Conservation (phyloP, 257 asterid genomes). For the Solanum corneliomulleri region DNA sequence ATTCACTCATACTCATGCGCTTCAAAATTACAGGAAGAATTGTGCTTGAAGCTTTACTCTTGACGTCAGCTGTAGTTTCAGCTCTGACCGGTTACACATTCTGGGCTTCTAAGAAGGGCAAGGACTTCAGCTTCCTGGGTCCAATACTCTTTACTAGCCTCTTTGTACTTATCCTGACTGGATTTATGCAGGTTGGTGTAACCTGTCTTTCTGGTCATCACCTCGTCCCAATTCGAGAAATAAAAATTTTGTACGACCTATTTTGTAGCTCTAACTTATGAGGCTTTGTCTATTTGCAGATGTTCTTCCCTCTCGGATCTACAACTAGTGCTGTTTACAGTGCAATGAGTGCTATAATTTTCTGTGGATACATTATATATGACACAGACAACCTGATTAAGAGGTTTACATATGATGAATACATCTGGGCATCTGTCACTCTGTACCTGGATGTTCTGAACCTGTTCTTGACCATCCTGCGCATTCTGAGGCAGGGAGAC, state of each 20-base stretch:
- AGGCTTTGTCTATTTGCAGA: conserved; percentile 26
- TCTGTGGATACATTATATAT: conserved; percentile 79
- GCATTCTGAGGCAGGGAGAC: conserved; percentile 75
- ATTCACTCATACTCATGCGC: not conserved
- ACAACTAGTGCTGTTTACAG: conserved; percentile 57
- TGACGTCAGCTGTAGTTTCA: conserved; percentile 88
- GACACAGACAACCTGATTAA: conserved; percentile 93
- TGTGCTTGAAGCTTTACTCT: conserved; percentile 84
- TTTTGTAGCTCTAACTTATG: not conserved
- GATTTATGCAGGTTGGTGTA: conserved; percentile 65
- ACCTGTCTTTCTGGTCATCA: not conserved
- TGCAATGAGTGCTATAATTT: conserved; percentile 77
- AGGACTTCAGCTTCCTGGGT: conserved; percentile 90
- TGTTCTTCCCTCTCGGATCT: conserved; percentile 84
- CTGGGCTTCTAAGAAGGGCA: conserved; percentile 99
- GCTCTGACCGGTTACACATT: conserved; percentile 89
- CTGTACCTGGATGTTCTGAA: conserved; percentile 88
- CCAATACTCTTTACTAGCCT: conserved; percentile 96
- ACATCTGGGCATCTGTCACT: conserved; percentile 97
- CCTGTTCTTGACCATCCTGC: conserved; percentile 88
- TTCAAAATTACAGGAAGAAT: conserved; percentile 46
- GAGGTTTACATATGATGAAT: conserved; percentile 90
- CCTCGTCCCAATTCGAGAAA: not conserved
- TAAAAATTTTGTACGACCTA: not conserved
- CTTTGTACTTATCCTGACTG: conserved; percentile 59